Conservation (phyloP, 164 flowering plant species). For the Paratinospora sagittata region DNA sequence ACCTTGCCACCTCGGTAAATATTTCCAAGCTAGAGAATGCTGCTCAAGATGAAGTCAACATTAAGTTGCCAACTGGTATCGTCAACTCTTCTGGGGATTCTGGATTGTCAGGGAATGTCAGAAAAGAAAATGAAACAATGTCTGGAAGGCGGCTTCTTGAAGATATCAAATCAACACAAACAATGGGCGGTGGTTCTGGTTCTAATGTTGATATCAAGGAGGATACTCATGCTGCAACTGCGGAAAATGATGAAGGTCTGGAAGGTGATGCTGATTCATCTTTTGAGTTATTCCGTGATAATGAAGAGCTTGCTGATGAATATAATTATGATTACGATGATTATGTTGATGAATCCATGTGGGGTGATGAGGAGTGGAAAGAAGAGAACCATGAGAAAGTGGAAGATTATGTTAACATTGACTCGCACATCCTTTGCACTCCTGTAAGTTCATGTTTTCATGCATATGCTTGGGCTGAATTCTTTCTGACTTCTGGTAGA, state of each 20-base stretch:
- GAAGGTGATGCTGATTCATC: conserved; percentile 91
- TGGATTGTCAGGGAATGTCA: conserved; percentile 21
- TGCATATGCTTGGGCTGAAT: background rate
- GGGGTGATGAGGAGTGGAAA: conserved; percentile 97
- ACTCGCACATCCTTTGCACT: conserved; percentile 80
- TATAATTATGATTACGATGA: conserved; percentile 98
- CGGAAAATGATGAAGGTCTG: conserved; percentile 68
- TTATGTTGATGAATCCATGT: conserved; percentile 83
- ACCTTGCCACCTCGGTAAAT: conserved; percentile 23
- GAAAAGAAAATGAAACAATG: conserved; percentile 29
- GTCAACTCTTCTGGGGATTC: conserved; percentile 33
- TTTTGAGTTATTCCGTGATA: conserved; percentile 87
- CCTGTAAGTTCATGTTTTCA: conserved; percentile 60
- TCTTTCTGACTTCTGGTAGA: background rate
- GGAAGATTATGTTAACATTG: conserved; percentile 85
- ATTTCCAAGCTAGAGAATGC: conserved; percentile 30
- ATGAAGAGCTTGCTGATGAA: conserved; percentile 89
- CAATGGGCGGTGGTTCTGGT: conserved; percentile 31
- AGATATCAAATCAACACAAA: conserved; percentile 38
- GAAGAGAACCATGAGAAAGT: conserved; percentile 71
- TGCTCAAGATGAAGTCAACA: conserved; percentile 26
- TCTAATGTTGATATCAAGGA: conserved; percentile 27
- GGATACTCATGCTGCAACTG: conserved; percentile 49
- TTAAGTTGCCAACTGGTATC: conserved; percentile 35
- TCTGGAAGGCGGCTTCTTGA: conserved; percentile 68